Conservation (phyloP, 352 stramenopile genomes). For the Globisporangium polare region DNA sequence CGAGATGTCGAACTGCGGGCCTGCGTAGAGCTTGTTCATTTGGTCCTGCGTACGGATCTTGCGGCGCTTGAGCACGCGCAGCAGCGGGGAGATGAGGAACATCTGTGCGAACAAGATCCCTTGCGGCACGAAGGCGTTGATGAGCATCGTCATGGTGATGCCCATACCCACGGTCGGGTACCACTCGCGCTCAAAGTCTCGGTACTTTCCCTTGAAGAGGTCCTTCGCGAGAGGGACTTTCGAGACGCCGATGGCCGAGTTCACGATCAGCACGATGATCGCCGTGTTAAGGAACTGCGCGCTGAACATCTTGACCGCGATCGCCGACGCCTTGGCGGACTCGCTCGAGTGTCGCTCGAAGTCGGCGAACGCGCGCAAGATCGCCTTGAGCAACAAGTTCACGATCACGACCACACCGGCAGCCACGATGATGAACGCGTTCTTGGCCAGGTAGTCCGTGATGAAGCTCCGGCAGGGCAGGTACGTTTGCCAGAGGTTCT, state of each 20-base stretch:
- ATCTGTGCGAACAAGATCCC: constrained; percentile 52
- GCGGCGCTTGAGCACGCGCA: constrained; percentile 31
- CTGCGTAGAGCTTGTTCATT: constrained; percentile 79
- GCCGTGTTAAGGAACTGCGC: constrained; percentile 84
- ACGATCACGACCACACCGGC: constrained; percentile 69
- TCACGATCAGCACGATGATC: constrained; percentile 79
- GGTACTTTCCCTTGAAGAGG: constrained; percentile 74
- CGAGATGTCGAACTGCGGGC: constrained; percentile 68
- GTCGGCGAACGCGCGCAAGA: constrained; percentile 54
- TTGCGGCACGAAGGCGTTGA: constrained; percentile 78
- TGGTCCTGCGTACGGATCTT: constrained; percentile 61
- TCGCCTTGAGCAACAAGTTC: constrained; percentile 70
- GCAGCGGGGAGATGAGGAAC: constrained; percentile 51
- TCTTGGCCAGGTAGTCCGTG: constrained; percentile 61
- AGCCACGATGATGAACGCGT: constrained; percentile 61
- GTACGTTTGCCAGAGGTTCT: constrained; percentile 49
- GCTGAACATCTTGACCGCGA: constrained; percentile 76
- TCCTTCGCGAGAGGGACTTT: constrained; percentile 43
- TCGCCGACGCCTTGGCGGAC: constrained; percentile 65
- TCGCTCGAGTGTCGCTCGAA: constrained; percentile 83
- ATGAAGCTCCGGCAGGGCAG: constrained; percentile 63
- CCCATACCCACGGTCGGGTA: constrained; percentile 85
- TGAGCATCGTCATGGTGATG: constrained; percentile 84
- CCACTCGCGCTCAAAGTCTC: constrained; percentile 82
- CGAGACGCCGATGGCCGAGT: constrained; percentile 44